These are phyloP conservation scores for Saccharomyces eubayanus DNA, from an alignment of 805 yeast species.

Conservation along the genomic window DNA sequence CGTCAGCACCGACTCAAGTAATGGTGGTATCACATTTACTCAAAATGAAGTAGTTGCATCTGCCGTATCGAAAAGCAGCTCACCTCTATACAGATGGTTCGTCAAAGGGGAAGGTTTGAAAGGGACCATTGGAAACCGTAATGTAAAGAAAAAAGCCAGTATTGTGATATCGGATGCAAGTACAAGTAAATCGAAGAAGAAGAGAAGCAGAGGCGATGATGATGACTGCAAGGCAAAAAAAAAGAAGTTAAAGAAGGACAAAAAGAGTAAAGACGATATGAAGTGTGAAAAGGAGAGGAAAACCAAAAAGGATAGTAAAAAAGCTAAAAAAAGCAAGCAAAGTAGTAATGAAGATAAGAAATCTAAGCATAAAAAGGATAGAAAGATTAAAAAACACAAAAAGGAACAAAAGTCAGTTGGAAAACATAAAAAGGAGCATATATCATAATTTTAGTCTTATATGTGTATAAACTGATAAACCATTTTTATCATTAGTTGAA, in stretches of 20 bases:
- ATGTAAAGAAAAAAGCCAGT: constrained; percentile 4
- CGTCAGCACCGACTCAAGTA: constrained; percentile 33
- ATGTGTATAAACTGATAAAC: background rate
- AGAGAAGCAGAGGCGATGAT: constrained; percentile 12
- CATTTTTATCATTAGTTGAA: background rate
- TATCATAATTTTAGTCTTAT: background rate
- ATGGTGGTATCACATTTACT: constrained; percentile 41
- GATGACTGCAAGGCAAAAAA: constrained; percentile 11
- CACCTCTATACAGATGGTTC: constrained; percentile 80
- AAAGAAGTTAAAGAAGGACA: constrained; percentile 10
- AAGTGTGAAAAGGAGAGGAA: constrained; percentile 6
- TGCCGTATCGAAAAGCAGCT: constrained; percentile 42
- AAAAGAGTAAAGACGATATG: constrained; percentile 6
- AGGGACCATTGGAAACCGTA: constrained; percentile 54
- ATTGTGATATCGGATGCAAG: constrained; percentile 3
- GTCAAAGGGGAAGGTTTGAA: constrained; percentile 77
- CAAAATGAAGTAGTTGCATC: constrained; percentile 43
- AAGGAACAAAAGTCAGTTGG: constrained; percentile 27
- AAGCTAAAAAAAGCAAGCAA: constrained; percentile 15
- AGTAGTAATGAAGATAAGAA: constrained; percentile 18
- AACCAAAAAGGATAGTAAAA: constrained; percentile 5
- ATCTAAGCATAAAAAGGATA: constrained; percentile 17
- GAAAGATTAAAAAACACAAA: constrained; percentile 22
- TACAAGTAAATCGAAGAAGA: constrained; percentile 6
- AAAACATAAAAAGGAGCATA: constrained; percentile 17